A percentile compares a stretch with the other conserved stretches of the same genome.
phyloP scores from a whole-genome alignment of 1,284 basidiomycete species.

The Marasmius tenuissimus region DNA sequence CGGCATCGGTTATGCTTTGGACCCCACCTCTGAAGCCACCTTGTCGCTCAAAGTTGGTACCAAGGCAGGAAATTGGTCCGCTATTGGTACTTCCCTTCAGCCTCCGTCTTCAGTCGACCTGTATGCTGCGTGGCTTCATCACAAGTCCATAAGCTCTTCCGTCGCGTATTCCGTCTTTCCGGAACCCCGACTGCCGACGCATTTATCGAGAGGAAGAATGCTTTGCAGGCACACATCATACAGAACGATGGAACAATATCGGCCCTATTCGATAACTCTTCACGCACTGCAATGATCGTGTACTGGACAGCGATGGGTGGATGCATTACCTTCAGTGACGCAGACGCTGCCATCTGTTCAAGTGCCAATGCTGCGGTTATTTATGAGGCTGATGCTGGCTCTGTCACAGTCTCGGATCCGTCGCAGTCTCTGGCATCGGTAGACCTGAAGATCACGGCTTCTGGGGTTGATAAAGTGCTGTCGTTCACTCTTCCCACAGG shows the following conservation, averaged over 20 bases:
- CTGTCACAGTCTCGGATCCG: constrained; percentile 5
- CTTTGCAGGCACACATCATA: constrained; percentile 34
- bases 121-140: constrained; percentile 62
- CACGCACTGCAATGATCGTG: constrained; percentile 39
- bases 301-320: constrained; percentile 39
- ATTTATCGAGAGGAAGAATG: constrained; percentile 31
- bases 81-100: constrained; percentile 59
- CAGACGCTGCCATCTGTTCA: neutral
- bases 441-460: neutral
- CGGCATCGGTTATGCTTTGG: constrained; percentile 53
- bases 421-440: constrained; percentile 5
- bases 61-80: constrained; percentile 60
- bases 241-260: constrained; percentile 43
- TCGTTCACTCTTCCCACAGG: neutral
- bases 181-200: constrained; percentile 29
- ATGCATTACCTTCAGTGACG: neutral
- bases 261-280: constrained; percentile 38
- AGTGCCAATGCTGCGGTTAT: constrained; percentile 1
- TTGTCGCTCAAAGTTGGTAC: constrained; percentile 48
- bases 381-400: neutral
- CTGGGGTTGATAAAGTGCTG: neutral
- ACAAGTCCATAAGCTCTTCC: constrained; percentile 30
- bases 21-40: constrained; percentile 22
- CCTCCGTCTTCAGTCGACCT: constrained; percentile 53
- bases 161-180: constrained; percentile 59